phyloP scores from a whole-genome alignment of 208 protist species.

The Leptomonas seymouri region DNA sequence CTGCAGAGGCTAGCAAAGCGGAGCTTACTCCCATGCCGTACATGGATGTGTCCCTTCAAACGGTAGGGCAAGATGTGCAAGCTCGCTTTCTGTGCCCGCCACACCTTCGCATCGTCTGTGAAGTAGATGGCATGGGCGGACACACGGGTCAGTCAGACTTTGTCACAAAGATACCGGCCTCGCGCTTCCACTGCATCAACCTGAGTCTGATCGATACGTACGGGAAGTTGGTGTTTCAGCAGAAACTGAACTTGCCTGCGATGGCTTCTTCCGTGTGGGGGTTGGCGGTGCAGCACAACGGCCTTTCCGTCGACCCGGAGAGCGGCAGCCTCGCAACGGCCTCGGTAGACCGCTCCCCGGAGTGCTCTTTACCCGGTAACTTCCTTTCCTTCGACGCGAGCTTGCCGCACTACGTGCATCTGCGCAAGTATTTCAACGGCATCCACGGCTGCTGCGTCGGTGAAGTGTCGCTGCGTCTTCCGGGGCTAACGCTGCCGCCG shows the following conservation, averaged over 20 bases:
- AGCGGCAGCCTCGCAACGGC: constrained; percentile 37
- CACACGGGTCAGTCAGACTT: constrained; percentile 59
- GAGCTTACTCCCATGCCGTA: constrained; percentile 32
- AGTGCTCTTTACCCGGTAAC: constrained; percentile 55
- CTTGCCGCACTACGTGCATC: constrained; percentile 54
- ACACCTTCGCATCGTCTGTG: constrained; percentile 67
- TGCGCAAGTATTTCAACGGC: constrained; percentile 65
- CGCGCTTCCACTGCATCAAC: constrained; percentile 53
- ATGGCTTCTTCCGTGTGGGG: constrained; percentile 59
- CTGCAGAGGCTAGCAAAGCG: too few species aligned
- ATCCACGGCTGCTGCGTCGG: constrained; percentile 43
- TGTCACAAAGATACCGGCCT: constrained; percentile 49
- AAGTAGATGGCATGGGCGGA: constrained; percentile 68
- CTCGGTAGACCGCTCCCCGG: constrained; percentile 58
- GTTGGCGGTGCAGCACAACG: constrained; percentile 62
- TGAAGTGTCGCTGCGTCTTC: constrained; percentile 59
- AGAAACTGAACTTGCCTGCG: constrained; percentile 67
- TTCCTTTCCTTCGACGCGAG: constrained; percentile 61
- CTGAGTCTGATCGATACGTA: constrained; percentile 59
- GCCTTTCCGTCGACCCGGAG: constrained; percentile 56
- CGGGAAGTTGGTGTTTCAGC: constrained; percentile 69
- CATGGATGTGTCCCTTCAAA: constrained; percentile 63
- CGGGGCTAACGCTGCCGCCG: constrained; percentile 45
- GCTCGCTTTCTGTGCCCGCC: constrained; percentile 54
- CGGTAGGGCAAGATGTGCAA: constrained; percentile 57